phyloP scores from a whole-genome alignment of 164 flowering plant genomes.

The Cinnamomum chago region DNA sequence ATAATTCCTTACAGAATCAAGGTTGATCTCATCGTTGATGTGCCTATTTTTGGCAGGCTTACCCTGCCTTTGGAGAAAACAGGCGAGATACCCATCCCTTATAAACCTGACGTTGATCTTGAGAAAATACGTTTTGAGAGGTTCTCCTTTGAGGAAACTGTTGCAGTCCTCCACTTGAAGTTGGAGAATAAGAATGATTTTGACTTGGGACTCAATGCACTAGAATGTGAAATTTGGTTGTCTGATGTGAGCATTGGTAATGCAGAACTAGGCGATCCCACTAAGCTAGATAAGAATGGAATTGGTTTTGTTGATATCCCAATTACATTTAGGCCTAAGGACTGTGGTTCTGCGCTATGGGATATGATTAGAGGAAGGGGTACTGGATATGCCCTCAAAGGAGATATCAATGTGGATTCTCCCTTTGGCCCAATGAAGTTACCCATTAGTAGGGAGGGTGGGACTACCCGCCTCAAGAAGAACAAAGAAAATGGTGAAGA shows the following conservation, averaged over 20 bases:
- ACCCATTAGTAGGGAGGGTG: slow-evolving; percentile 19
- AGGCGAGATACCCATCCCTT: slow-evolving; percentile 16
- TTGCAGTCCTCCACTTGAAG: slow-evolving; percentile 25
- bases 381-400: slow-evolving; percentile 28
- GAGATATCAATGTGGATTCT: slow-evolving; percentile 21
- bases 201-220: slow-evolving; percentile 25
- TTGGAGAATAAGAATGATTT: slow-evolving; percentile 28
- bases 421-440: slow-evolving; percentile 26
- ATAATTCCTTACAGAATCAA: slow-evolving; percentile 15
- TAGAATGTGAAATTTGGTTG: slow-evolving; percentile 26
- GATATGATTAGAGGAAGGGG: slow-evolving; percentile 29
- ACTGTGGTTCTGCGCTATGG: slow-evolving; percentile 30
- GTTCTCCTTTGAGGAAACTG: slow-evolving; percentile 28
- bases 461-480: slow-evolving; percentile 22
- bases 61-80: slow-evolving; percentile 11
- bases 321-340: slow-evolving; percentile 26
- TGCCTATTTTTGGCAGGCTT: slow-evolving; percentile 12
- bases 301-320: slow-evolving; percentile 19
- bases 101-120: slow-evolving; percentile 12
- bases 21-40: slow-evolving; percentile 13
- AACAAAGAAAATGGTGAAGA: slow-evolving; percentile 17
- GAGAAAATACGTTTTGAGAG: slow-evolving; percentile 16
- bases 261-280: slow-evolving; percentile 15
- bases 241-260: slow-evolving; percentile 19
- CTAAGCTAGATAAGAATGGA: slow-evolving; percentile 23